phyloP scores from a whole-genome alignment of 148 eudicot species.

The Rhododendron griersonianum region DNA sequence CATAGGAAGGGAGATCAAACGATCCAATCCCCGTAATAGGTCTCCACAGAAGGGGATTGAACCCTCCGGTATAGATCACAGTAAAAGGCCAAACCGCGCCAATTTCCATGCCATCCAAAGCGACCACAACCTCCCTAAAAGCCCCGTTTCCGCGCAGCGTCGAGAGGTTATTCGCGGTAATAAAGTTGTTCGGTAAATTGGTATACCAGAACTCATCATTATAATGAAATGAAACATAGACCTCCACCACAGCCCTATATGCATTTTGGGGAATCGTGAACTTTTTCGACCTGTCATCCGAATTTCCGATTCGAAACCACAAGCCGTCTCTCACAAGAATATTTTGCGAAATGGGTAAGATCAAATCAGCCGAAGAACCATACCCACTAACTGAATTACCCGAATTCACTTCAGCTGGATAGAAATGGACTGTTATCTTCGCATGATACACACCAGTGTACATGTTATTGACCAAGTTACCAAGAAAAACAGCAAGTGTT shows the following conservation, averaged over 20 bases:
- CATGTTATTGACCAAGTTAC: conserved; percentile 56
- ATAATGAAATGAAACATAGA: conserved; percentile 83
- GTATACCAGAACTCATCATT: conserved; percentile 84
- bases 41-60: conserved; percentile 87
- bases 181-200: conserved; percentile 61
- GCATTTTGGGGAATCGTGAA: conserved; percentile 62
- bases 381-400: not conserved
- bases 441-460: conserved; percentile 92
- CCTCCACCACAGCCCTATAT: conserved; percentile 79
- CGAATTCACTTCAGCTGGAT: conserved; percentile 29
- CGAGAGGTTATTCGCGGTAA: conserved; percentile 49
- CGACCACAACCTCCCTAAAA: conserved; percentile 80
- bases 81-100: conserved; percentile 91
- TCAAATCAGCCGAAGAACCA: conserved; percentile 55
- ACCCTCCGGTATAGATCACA: conserved; percentile 80
- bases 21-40: conserved; percentile 83
- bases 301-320: conserved; percentile 71
- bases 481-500: conserved; percentile 66
- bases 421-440: conserved; percentile 51
- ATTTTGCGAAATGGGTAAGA: conserved; percentile 68
- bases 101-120: conserved; percentile 49
- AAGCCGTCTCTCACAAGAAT: conserved; percentile 73
- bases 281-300: conserved; percentile 37
- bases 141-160: conserved; percentile 56
- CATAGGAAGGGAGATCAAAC: conserved; percentile 78